phyloP scores from a whole-genome alignment of 495 filamentous ascomycete genomes.

The Zalerion maritima region DNA sequence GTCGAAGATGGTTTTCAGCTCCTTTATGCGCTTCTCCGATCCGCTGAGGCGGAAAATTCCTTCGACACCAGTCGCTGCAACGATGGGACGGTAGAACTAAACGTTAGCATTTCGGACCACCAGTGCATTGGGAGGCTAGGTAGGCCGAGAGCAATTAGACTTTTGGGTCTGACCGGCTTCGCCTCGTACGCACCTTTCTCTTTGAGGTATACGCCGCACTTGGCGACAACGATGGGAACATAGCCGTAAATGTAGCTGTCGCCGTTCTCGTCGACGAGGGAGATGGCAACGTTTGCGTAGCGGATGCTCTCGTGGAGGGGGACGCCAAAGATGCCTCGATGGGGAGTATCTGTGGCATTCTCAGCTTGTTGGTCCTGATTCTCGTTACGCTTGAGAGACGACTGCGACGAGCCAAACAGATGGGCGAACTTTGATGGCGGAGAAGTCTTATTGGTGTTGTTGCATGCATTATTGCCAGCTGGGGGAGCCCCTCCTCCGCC shows the following conservation, averaged over 20 bases:
- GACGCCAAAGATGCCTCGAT: slow-evolving; percentile 73
- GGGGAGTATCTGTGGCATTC: slow-evolving; percentile 19
- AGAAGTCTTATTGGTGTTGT: too few species aligned
- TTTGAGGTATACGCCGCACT: slow-evolving; percentile 95
- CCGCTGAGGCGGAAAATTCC: slow-evolving; percentile 95
- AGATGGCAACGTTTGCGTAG: slow-evolving; percentile 98
- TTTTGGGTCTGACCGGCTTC: too few species aligned
- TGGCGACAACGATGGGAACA: slow-evolving; percentile 95
- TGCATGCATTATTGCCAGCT: too few species aligned
- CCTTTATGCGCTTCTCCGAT: slow-evolving; percentile 96
- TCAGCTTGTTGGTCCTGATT: slow-evolving; percentile 1
- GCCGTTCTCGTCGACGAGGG: slow-evolving; percentile 76
- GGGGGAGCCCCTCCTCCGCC: too few species aligned
- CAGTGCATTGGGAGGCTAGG: too few species aligned
- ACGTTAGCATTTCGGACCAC: not conserved
- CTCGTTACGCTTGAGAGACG: slow-evolving; percentile 11
- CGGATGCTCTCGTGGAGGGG: slow-evolving; percentile 87
- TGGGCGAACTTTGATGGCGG: too few species aligned
- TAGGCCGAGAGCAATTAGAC: too few species aligned
- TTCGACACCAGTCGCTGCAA: slow-evolving; percentile 91
- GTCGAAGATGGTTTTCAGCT: slow-evolving; percentile 80
- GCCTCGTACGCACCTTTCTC: slow-evolving; percentile 66
- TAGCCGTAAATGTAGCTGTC: slow-evolving; percentile 98
- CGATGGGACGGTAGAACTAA: too few species aligned
- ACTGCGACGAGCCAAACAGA: not conserved